Base-by-base conservation (phyloP, 192 early-diverging fungal species). In the Glomus cerebriforme region DNA sequence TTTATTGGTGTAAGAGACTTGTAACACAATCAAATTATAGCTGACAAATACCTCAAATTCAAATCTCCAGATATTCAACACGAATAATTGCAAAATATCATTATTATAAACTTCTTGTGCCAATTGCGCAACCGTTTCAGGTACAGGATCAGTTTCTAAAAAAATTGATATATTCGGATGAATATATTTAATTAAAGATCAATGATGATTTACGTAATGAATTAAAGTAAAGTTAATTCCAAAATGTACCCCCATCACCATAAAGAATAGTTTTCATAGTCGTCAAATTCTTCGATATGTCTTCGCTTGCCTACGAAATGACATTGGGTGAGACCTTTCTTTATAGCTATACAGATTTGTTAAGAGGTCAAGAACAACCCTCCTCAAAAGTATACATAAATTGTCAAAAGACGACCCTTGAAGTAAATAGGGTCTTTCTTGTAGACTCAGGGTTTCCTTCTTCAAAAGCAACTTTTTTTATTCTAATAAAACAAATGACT, bases 41-140 rank as follows among this genome's bases (percentile, higher is more conserved):
- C 27, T 63, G 59, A 49, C 13, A 62, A 79, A 84, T 82, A 87
- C 91, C 83, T 95, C 94, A 84, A 99, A 99, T 85, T 99, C 98
- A 49, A 99, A 93, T 67, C 92, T 89, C 35, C 88, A 85, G 75
- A 99, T 95, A 84, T 98, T 97, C n/a, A 89, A 77, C 32, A 98
- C 91, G 77, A 99, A 82, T 79, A 94, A 84, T 39, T 94, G 93
- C 17, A 99, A 88, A 68, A 99, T 86, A 81, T 98, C 96, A 37
- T 90, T 94, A 77, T 91, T 94, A 88, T 97, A 96, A 43, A 97
- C 92, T 88, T 99, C 98, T 86, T 98, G 96, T 6, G 97, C 91
- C 58, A 99, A 88, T 81, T 98, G 96, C 15, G 94, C 92, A 7
- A 99, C 96, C 68, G 90, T 91, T 82, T 99, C 98, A 35, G 96